Base-by-base conservation (phyloP, 2,329 filamentous ascomycete genomes). In the Pestalotiopsis sp. region DNA sequence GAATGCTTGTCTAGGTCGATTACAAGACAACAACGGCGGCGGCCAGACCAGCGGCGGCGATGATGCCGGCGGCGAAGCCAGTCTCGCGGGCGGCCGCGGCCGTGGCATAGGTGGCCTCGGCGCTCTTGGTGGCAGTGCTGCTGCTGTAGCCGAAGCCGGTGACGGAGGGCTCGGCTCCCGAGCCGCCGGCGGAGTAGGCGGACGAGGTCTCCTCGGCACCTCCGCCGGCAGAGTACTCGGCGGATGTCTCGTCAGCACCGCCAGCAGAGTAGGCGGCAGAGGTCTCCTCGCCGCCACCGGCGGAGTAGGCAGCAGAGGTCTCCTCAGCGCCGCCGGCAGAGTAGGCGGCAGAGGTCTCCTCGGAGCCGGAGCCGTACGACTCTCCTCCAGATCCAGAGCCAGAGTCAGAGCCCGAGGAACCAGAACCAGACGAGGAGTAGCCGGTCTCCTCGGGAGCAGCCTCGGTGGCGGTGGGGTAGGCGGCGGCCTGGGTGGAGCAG, bases 1-100 rank as follows among this genome's bases (percentile, higher is more conserved):
- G 17, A 9, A 20, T 52, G 2, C 14, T 4, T 14, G 20, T 36
- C 20, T 36, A 9, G 31, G 31, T 2, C 4, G 57, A 27, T 71
- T 70, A 75, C 39, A 75, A 64, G 25, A 67, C 69, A 45, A 70
- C 71, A 64, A 76, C 67, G 36, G 68, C 71, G 12, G 69, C 74
- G 59, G 74, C 57, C 45, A 76, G 62, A 2, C 70, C 71, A 13
- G 69, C 75, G 31, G 72, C 73, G 11, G 69, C 73, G 23, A 72
- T 71, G 36, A 66, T 71, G 31, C 71, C 66, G 12, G 65, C 52
- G 14, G 72, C 63, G 52, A 73, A 65, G 23, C 72, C 69, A 0
- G 71, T 74, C 70, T 75, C 70, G 36, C 71, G 73, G 9, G 73
- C 56, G 12, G 71, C 75, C 2, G 66, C 71, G 39, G 61, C 66